Percentiles rank a stretch among this genome's conserved stretches.
phyloP scores from a whole-genome alignment of 176 grass and related monocot species.

The Zoysia japonica region DNA sequence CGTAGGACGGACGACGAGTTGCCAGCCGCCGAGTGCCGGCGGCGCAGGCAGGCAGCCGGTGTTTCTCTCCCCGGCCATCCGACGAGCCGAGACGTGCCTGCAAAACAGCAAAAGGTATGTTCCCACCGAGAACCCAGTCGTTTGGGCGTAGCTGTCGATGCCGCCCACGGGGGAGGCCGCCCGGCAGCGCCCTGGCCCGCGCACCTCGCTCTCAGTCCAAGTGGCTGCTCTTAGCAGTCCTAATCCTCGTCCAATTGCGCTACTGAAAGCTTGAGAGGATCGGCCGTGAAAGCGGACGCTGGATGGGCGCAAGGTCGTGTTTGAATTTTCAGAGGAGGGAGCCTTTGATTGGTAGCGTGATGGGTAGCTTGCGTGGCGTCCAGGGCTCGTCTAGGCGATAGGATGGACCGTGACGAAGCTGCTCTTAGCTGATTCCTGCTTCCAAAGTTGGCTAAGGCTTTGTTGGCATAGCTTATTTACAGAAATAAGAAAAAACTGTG shows the following conservation, averaged over 20 bases:
- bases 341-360: neutral
- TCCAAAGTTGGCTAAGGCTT: neutral
- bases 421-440: neutral
- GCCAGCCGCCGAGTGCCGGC: too few species aligned
- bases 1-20: too few species aligned
- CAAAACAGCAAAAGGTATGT: conserved; percentile 31
- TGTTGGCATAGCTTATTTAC: too few species aligned
- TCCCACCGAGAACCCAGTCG: conserved; percentile 33
- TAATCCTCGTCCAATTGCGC: conserved; percentile 7
- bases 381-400: neutral
- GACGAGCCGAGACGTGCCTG: neutral
- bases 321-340: neutral
- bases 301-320: neutral
- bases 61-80: neutral
- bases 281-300: neutral
- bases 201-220: neutral
- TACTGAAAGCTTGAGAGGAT: neutral
- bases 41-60: neutral
- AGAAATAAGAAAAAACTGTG: too few species aligned
- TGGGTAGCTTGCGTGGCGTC: neutral
- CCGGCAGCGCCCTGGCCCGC: conserved; percentile 53
- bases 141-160: conserved; percentile 56
- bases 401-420: neutral
- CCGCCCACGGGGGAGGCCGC: conserved; percentile 55
- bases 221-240: conserved; percentile 19